Conservation (phyloP, 208 protist genomes). For the Lotmaria passim region DNA sequence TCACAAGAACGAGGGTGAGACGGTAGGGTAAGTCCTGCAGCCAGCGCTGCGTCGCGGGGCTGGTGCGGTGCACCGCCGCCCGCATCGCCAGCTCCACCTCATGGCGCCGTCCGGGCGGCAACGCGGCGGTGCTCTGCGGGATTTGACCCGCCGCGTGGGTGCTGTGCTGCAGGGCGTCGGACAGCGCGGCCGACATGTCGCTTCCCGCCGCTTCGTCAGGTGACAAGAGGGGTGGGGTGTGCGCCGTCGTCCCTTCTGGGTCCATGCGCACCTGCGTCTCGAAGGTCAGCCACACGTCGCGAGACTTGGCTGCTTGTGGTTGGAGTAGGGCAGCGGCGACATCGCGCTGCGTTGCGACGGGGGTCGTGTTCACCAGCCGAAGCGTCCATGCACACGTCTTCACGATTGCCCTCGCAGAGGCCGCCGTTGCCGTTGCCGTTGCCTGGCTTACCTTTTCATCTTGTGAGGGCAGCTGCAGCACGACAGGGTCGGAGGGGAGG, state of each 20-base stretch:
- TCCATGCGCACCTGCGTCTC: neutral
- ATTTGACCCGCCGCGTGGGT: constrained; percentile 7
- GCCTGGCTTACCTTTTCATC: neutral
- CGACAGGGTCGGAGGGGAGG: constrained; percentile 4
- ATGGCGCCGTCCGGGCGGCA: neutral
- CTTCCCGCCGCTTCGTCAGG: neutral
- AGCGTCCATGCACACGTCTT: constrained; percentile 33
- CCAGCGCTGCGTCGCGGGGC: constrained; percentile 32
- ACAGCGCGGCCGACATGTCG: neutral
- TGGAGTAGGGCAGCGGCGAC: constrained; percentile 32
- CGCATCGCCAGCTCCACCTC: constrained; percentile 15
- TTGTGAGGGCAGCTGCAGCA: constrained; percentile 10
- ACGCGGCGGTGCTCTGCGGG: constrained; percentile 24
- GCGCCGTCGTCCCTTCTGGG: no score
- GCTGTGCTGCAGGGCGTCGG: constrained; percentile 1
- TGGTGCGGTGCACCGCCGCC: constrained; percentile 15
- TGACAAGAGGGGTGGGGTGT: neutral
- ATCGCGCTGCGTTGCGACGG: constrained; percentile 34
- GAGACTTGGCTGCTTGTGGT: constrained; percentile 19
- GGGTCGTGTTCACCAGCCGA: constrained; percentile 16
- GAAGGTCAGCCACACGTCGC: constrained; percentile 40
- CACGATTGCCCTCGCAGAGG: neutral
- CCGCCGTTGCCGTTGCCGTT: neutral
- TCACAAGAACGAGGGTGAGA: constrained; percentile 38
- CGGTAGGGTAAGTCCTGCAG: constrained; percentile 36